A percentile compares a stretch with the other conserved stretches of the same genome.
Conservation (phyloP, 306 rosid species). For the Cucurbita moschata region DNA sequence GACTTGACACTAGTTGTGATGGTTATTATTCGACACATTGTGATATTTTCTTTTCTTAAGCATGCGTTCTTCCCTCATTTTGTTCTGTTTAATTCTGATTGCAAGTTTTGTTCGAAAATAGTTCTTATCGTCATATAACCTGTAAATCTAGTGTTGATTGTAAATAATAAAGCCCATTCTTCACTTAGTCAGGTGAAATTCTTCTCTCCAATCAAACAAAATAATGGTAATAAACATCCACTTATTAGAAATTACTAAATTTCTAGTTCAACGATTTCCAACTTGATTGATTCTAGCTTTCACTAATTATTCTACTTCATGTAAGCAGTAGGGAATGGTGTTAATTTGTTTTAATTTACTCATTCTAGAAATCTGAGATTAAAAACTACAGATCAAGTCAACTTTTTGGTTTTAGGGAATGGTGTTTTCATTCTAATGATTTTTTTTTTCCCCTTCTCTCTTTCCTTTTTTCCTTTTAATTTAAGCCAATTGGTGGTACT, state of each 20-base stretch:
- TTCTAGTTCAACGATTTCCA: neutral
- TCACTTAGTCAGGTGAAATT: neutral
- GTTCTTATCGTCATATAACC: neutral
- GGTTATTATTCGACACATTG: neutral
- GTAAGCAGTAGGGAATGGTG: neutral
- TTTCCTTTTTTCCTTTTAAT: neutral
- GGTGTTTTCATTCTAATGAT: neutral
- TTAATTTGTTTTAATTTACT: neutral
- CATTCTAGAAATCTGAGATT: neutral
- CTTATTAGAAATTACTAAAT: neutral
- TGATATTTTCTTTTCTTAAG: neutral
- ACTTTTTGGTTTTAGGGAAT: neutral
- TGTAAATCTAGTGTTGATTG: neutral
- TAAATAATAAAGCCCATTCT: neutral
- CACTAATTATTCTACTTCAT: neutral
- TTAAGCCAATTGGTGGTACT: neutral
- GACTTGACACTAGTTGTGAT: neutral
- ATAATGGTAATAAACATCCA: neutral
- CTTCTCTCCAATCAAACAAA: neutral
- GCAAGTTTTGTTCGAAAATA: neutral
- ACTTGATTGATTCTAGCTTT: neutral
- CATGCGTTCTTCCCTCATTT: neutral
- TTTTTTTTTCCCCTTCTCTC: neutral
- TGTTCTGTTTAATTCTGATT: neutral
- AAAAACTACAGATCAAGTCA: neutral